Evolutionary conservation across 768 basidiomycete genomes (phyloP).

Genomic region (Suillus luteus): DNA sequence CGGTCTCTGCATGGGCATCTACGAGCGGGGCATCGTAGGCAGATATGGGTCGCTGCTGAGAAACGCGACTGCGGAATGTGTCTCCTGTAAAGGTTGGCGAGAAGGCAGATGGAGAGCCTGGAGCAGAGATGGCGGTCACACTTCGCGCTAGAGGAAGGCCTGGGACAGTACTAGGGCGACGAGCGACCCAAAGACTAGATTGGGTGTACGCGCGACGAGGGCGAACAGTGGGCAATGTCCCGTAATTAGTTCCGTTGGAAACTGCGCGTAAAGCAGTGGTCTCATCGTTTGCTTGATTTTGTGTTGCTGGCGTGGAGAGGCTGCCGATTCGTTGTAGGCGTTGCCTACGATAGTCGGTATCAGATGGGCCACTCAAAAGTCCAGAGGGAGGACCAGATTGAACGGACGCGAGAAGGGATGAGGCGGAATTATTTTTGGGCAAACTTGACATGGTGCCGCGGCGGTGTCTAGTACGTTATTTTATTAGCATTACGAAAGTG

Average conservation of each 20-base stretch:
- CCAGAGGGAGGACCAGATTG: slow-evolving; percentile 27
- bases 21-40: slow-evolving; percentile 61
- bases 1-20: slow-evolving; percentile 34
- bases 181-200: slow-evolving; percentile 24
- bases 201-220: slow-evolving; percentile 32
- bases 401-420: slow-evolving; percentile 15
- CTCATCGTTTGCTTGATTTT: slow-evolving; percentile 30
- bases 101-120: slow-evolving; percentile 35
- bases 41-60: slow-evolving; percentile 62
- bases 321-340: slow-evolving; percentile 58
- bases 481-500: background rate
- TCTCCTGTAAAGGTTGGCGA: slow-evolving; percentile 35
- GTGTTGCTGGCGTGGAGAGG: background rate
- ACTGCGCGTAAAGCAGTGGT: slow-evolving; percentile 36
- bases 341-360: slow-evolving; percentile 61
- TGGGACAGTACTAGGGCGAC: slow-evolving; percentile 41
- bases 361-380: slow-evolving; percentile 51
- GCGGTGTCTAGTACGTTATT: background rate
- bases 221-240: slow-evolving; percentile 46
- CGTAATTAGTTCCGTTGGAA: slow-evolving; percentile 48
- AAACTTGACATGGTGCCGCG: slow-evolving; percentile 19
- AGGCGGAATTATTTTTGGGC: slow-evolving; percentile 21
- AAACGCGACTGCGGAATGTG: slow-evolving; percentile 40
- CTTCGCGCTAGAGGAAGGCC: slow-evolving; percentile 33
- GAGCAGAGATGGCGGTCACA: slow-evolving; percentile 36